Evolutionary conservation across 1,284 basidiomycete genomes (phyloP), one percentile per base, ranked within the genome.

Genomic region (Golubevia sp.): DNA sequence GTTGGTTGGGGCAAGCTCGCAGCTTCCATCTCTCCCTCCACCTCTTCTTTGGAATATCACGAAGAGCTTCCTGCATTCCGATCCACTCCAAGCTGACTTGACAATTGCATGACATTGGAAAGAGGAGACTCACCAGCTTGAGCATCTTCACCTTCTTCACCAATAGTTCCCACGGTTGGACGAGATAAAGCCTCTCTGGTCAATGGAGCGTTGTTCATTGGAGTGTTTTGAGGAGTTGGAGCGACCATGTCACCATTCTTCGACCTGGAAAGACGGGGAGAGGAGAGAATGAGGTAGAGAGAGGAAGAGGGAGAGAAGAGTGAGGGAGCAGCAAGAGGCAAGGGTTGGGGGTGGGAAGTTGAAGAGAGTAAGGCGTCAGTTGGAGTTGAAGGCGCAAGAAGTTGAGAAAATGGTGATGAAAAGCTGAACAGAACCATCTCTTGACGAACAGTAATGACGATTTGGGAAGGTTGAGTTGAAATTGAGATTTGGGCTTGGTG

Each of bases 161-260:
- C 55, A 18, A 57, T 57, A 6, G 55, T 49, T 5, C 38, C 55
- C 5, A 57, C 55, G 1, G 55, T 57, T 15, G 55, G 89, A 70
- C 88, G 87, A 52, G 90, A 90, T 66, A 91, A 86, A 61, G 84
- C 84, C 62, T 86, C 86, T 69, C 90, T 88, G 23, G 89, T 87
- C 82, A 92, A 88, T 59, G 90, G 90, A 21, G 89, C 88, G 62
- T 89, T 88, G 67, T 86, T 88, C 74, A 92, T 86, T 18, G 91
- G 91, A 15, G 91, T 92, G 86, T 92, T 92, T 84, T 91, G 90
- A 15, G 91, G 91, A 23, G 91, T 92, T 21, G 91, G 91, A 3
- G 91, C 91, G 63, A 84, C 79, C 52, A 70, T 61, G 65, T 83
- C 76, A 49, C 66, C 53, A 60, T 74, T 71, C 50, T 74, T 68